Evolutionary conservation across 306 rosid species (phyloP).

Genomic region (Carpinus fangiana): DNA sequence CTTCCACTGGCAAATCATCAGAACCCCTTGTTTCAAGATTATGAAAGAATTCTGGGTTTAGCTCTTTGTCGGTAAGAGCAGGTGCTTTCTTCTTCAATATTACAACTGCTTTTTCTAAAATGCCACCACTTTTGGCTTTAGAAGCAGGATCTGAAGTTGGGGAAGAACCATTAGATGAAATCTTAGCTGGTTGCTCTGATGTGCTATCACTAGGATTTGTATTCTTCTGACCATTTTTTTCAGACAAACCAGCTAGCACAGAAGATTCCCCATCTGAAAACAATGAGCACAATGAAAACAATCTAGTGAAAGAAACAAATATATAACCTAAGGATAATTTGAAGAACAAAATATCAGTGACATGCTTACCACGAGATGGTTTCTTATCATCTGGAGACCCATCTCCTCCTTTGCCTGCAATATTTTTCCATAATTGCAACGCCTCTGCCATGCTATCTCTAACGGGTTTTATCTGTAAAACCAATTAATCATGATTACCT

Average conservation of each 20-base stretch:
- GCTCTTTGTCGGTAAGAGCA: slow-evolving; percentile 71
- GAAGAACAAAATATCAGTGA: slow-evolving; percentile 23
- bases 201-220: slow-evolving; percentile 45
- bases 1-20: slow-evolving; percentile 91
- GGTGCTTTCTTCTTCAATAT: slow-evolving; percentile 90
- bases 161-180: slow-evolving; percentile 50
- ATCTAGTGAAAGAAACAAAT: slow-evolving; percentile 25
- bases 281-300: slow-evolving; percentile 9
- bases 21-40: slow-evolving; percentile 83
- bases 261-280: slow-evolving; percentile 54
- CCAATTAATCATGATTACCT: slow-evolving; percentile 11
- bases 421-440: slow-evolving; percentile 81
- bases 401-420: slow-evolving; percentile 70
- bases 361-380: slow-evolving; percentile 49
- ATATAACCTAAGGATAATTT: slow-evolving; percentile 4
- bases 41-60: slow-evolving; percentile 93
- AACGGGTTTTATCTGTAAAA: slow-evolving; percentile 85
- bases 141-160: slow-evolving; percentile 49
- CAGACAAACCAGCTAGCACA: slow-evolving; percentile 41
- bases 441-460: slow-evolving; percentile 95
- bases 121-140: slow-evolving; percentile 54
- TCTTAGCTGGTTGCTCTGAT: slow-evolving; percentile 51
- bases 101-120: slow-evolving; percentile 79
- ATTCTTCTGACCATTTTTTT: slow-evolving; percentile 47
- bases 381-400: slow-evolving; percentile 60